phyloP scores from a whole-genome alignment of 2,329 filamentous ascomycete species.

The Byssoonygena ceratinophila region DNA sequence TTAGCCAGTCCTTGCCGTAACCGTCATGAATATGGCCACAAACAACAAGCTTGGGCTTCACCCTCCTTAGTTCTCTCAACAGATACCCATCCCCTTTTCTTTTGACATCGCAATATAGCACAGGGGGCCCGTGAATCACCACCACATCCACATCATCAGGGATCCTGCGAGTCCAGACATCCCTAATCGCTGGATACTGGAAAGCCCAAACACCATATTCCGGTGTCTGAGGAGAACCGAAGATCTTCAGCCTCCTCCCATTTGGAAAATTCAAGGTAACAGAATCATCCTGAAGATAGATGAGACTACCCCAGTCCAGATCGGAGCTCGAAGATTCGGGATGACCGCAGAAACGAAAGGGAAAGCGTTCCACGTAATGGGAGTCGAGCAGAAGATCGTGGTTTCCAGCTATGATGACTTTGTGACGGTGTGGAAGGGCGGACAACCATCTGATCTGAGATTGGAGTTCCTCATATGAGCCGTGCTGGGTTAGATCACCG shows the following conservation, averaged over 20 bases:
- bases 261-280: conserved; percentile 14
- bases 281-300: conserved; percentile 17
- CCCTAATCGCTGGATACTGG: conserved; percentile 17
- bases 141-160: conserved; percentile 20
- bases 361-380: conserved; percentile 14
- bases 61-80: conserved; percentile 17
- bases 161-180: conserved; percentile 19
- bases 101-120: conserved; percentile 19
- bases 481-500: conserved; percentile 39
- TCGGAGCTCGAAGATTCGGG: conserved; percentile 11
- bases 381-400: conserved; percentile 31
- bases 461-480: conserved; percentile 34
- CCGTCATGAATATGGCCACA: conserved; percentile 22
- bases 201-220: conserved; percentile 20
- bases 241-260: conserved; percentile 15
- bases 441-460: conserved; percentile 36
- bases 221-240: conserved; percentile 19
- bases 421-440: conserved; percentile 33
- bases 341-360: conserved; percentile 13
- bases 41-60: conserved; percentile 20
- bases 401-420: conserved; percentile 41
- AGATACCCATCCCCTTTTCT: conserved; percentile 19
- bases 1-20: conserved; percentile 10
- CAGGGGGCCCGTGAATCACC: conserved; percentile 20
- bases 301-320: conserved; percentile 18